Evolutionary conservation across 2,329 filamentous ascomycete genomes (phyloP), one percentile per base, ranked within the genome.

Genomic region (Aspergillus thermomutatus): DNA sequence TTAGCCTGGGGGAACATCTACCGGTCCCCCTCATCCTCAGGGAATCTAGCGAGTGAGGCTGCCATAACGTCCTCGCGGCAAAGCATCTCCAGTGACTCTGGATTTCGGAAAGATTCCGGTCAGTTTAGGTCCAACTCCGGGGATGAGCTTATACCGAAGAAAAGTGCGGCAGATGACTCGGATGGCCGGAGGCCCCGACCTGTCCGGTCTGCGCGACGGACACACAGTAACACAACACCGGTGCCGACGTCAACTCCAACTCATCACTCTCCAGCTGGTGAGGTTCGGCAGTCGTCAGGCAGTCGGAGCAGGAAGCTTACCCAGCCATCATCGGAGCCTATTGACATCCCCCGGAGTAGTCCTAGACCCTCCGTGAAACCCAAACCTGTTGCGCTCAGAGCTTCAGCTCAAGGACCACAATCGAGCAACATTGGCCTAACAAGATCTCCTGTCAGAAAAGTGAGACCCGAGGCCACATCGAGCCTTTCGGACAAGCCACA

Each of bases 1-100:
- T 77, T 86, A 57, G 84, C 84, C n/a, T 88, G 85, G 84, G 64
- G 77, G 59, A 69, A 75, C 66, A 67, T 70, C 19, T 67, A 69
- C 28, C 67, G 64, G 6, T 51, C 67, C 10, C 57, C 64, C 2
- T 60, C 64, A 0, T 67, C 64, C 25, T 62, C 65, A 6, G 65
- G 68, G 9, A 69, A 66, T 59, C 60, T 62, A 7, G 61, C 66
- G 19, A 68, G 63, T 48, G 68, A 71, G 54, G 66, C 67, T 9
- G 65, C 69, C 3, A 43, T 68, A 14, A 65, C 59, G 11, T 68
- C 69, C 11, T 72, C 70, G n/a, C 64, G 68, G 5, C 60, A 65
- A 27, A 69, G 60, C 49, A 58, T 63, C 17, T 66, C 67, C 28
- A 65, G 66, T 50, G 68, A 72, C 52, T 52, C 66, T 7, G 63